These are phyloP conservation scores for Botryotinia convoluta DNA, from an alignment of 2,329 filamentous ascomycete genomes.

Conservation along the genomic window DNA sequence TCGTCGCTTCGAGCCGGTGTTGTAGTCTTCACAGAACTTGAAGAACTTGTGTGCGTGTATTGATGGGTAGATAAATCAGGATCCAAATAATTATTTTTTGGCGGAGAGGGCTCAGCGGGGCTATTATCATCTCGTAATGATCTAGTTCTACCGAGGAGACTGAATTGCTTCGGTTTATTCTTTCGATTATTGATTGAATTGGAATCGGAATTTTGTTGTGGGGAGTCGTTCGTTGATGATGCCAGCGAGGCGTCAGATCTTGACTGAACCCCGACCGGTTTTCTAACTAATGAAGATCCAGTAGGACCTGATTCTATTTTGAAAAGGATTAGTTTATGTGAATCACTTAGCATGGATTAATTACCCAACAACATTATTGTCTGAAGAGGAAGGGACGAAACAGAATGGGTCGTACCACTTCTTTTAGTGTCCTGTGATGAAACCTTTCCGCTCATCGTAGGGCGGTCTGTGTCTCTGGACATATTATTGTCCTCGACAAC, in stretches of 20 bases:
- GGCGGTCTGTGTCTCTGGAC: slow-evolving; percentile 38
- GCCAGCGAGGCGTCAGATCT: slow-evolving; percentile 34
- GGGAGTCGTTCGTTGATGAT: slow-evolving; percentile 23
- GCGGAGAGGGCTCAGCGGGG: slow-evolving; percentile 22
- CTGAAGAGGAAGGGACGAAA: slow-evolving; percentile 25
- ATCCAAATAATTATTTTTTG: slow-evolving; percentile 20
- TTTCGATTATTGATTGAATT: slow-evolving; percentile 28
- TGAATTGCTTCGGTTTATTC: slow-evolving; percentile 38
- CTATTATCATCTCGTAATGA: slow-evolving; percentile 45
- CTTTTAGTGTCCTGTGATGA: slow-evolving; percentile 35
- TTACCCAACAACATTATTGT: slow-evolving; percentile 10
- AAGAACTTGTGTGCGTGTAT: slow-evolving; percentile 31
- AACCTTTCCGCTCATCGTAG: slow-evolving; percentile 33
- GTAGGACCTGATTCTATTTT: slow-evolving; percentile 31
- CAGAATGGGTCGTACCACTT: slow-evolving; percentile 34
- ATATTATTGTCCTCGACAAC: slow-evolving; percentile 36
- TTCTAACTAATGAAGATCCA: slow-evolving; percentile 30
- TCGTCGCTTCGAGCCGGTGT: slow-evolving; percentile 56
- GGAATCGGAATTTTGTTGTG: slow-evolving; percentile 23
- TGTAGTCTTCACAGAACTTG: slow-evolving; percentile 52
- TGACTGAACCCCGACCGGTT: slow-evolving; percentile 34
- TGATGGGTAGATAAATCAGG: slow-evolving; percentile 38
- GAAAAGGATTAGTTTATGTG: slow-evolving; percentile 17
- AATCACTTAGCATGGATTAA: slow-evolving; percentile 6
- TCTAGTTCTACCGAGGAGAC: slow-evolving; percentile 42